These are phyloP conservation scores for Porodaedalea pini DNA, from an alignment of 1,284 basidiomycete genomes.

Conservation along the genomic window DNA sequence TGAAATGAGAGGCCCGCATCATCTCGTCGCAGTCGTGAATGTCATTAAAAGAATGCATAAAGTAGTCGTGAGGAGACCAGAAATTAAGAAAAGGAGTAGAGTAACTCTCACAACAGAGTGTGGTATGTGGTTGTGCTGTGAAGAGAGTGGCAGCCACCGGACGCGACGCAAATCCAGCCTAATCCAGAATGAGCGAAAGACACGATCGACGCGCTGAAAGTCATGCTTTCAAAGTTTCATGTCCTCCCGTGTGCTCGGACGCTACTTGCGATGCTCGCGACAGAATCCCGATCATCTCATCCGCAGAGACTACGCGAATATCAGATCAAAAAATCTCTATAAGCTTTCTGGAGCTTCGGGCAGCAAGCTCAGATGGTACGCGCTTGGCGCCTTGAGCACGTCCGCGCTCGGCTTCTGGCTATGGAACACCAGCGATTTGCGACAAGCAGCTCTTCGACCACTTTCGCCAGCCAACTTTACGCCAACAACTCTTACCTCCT, in stretches of 20 bases:
- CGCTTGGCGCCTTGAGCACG: background rate
- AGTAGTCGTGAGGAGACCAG: background rate
- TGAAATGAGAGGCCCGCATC: conserved; percentile 10
- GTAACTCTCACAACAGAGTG: conserved; percentile 1
- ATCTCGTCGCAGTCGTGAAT: background rate
- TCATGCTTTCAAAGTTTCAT: background rate
- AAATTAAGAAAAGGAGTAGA: background rate
- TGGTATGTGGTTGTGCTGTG: conserved; percentile 13
- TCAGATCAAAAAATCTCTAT: background rate
- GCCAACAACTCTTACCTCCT: conserved; percentile 53
- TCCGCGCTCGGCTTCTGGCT: conserved; percentile 5
- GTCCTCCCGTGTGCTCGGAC: background rate
- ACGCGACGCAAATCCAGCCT: background rate
- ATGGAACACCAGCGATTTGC: conserved; percentile 8
- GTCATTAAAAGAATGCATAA: conserved; percentile 6
- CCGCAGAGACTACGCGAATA: no score
- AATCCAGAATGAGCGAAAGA: background rate
- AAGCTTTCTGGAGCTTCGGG: no score
- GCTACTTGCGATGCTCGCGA: no score
- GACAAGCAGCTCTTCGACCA: conserved; percentile 26
- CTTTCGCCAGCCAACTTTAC: conserved; percentile 63
- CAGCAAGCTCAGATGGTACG: background rate
- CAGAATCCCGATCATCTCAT: no score
- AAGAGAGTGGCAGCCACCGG: conserved; percentile 4
- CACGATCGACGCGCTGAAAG: background rate